Evolutionary conservation across 2,329 filamentous ascomycete genomes (phyloP).

Genomic region (Colletotrichum paranaense): DNA sequence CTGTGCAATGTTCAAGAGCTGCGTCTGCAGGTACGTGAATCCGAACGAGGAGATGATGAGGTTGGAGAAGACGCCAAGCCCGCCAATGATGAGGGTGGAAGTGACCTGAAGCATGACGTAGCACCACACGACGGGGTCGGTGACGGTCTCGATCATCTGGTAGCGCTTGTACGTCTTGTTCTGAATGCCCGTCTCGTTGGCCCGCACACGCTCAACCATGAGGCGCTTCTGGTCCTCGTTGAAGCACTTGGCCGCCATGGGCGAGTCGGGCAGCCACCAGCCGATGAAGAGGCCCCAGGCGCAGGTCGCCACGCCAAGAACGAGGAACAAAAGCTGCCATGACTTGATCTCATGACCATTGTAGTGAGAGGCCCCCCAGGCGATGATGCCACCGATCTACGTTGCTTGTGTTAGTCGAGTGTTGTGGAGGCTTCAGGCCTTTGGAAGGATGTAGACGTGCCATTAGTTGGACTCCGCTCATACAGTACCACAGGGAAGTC

Average conservation of each 20-base stretch:
- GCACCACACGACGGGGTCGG: constrained; percentile 66
- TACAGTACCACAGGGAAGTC: constrained; percentile 73
- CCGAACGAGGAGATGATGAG: constrained; percentile 72
- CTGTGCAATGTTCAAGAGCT: constrained; percentile 58
- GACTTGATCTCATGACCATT: constrained; percentile 42
- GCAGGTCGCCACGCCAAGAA: constrained; percentile 71
- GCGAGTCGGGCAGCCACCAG: constrained; percentile 67
- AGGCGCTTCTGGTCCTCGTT: constrained; percentile 74
- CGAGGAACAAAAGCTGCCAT: constrained; percentile 67
- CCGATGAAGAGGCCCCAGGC: constrained; percentile 67
- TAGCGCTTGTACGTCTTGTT: constrained; percentile 75
- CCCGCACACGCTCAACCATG: constrained; percentile 76
- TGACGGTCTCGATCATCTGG: constrained; percentile 66
- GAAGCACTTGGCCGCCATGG: constrained; percentile 64
- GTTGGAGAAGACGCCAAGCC: constrained; percentile 74
- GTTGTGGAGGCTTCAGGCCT: neutral
- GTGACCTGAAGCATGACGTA: constrained; percentile 70
- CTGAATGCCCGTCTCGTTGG: constrained; percentile 82
- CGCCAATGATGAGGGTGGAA: constrained; percentile 71
- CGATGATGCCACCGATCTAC: constrained; percentile 61
- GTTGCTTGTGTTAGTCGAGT: neutral
- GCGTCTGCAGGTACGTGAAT: constrained; percentile 67
- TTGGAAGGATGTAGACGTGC: neutral
- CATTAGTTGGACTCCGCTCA: constrained; percentile 68
- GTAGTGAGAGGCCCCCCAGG: constrained; percentile 68